A percentile compares a stretch with the other conserved stretches of the same genome.
These are phyloP conservation scores for Akanthomyces uredinophilus DNA, from an alignment of 2,329 filamentous ascomycete species.

Conservation along the genomic window DNA sequence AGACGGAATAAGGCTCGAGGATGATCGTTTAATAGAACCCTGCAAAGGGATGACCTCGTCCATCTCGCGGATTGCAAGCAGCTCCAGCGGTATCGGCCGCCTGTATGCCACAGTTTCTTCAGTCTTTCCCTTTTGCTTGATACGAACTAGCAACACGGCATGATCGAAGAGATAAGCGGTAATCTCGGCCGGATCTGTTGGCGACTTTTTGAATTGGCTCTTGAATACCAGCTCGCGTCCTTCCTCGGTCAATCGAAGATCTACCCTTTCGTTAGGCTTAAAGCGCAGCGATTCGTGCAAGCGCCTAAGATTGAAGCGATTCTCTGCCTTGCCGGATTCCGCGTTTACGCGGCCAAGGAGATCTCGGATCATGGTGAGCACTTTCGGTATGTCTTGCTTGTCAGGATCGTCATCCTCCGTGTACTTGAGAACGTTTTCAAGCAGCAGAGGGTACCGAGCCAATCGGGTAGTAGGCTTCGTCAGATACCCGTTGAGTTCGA, in stretches of 20 bases:
- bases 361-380: slow-evolving; percentile 79
- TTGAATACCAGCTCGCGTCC: slow-evolving; percentile 92
- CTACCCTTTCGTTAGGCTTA: slow-evolving; percentile 82
- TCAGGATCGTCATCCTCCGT: slow-evolving; percentile 86
- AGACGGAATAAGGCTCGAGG: slow-evolving; percentile 71
- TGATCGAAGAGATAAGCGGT: slow-evolving; percentile 96
- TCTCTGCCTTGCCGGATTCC: slow-evolving; percentile 95
- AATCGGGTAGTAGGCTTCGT: slow-evolving; percentile 96
- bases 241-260: slow-evolving; percentile 90
- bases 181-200: slow-evolving; percentile 83
- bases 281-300: slow-evolving; percentile 91
- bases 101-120: slow-evolving; percentile 95
- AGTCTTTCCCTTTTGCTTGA: slow-evolving; percentile 86
- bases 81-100: slow-evolving; percentile 86
- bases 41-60: slow-evolving; percentile 83
- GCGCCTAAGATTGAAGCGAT: slow-evolving; percentile 90
- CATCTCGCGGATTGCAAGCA: slow-evolving; percentile 94
- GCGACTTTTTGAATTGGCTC: slow-evolving; percentile 85
- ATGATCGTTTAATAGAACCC: slow-evolving; percentile 78
- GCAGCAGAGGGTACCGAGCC: slow-evolving; percentile 84
- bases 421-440: slow-evolving; percentile 89
- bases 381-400: slow-evolving; percentile 86
- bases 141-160: slow-evolving; percentile 82
- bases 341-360: slow-evolving; percentile 85
- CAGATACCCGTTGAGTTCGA: slow-evolving; percentile 94